Evolutionary conservation across 2,329 filamentous ascomycete species (phyloP), one percentile per base, ranked within the genome.

Genomic region (Mycosphaerella arachidis): DNA sequence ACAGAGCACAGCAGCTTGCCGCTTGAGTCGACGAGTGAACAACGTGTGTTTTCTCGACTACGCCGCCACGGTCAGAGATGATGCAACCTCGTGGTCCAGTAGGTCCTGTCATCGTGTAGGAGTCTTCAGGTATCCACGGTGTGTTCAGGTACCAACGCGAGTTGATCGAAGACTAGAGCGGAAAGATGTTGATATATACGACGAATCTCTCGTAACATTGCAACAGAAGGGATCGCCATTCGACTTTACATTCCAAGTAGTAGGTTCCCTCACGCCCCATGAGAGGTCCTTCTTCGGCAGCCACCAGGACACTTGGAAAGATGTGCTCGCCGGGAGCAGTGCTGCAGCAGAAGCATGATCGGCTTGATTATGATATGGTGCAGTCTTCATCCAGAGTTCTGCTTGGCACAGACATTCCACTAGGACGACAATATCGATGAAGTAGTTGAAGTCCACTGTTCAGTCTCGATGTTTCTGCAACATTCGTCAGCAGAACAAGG

Each of bases 1-100:
- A 77, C 70, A 1, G 69, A 59, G 59, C 68, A 77, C 20, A 81
- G 69, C 1, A 80, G 67, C 1, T 68, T 70, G 8, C 78, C 77
- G 0, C 64, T 66, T 1, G 68, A 63, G 6, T 62, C 59, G n/a
- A 59, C 59, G 9, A 75, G 61, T 81, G 78, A 20, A 82, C 71
- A 3, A 63, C 58, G 60, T 82, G 79, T 9, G 54, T 56, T n/a
- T 50, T 56, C 18, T 56, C 54, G 29, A 48, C 18, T 29, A 54
- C 40, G 24, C 37, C 35, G n/a, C 51, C 40, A 24, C 56, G n/a
- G 7, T 54, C 30, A n/a, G 56, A 31, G n/a, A 54, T 48, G 35
- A 58, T 30, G 43, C 54, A 56, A 7, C 50, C 54, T 40, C 27
- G 6, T 5, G n/a, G 6, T 29, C 30, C 12, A 13, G 18, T 31